These are phyloP conservation scores for Protomyces arabidopsidicola DNA, from an alignment of 1,139 yeast genomes.

Conservation along the genomic window DNA sequence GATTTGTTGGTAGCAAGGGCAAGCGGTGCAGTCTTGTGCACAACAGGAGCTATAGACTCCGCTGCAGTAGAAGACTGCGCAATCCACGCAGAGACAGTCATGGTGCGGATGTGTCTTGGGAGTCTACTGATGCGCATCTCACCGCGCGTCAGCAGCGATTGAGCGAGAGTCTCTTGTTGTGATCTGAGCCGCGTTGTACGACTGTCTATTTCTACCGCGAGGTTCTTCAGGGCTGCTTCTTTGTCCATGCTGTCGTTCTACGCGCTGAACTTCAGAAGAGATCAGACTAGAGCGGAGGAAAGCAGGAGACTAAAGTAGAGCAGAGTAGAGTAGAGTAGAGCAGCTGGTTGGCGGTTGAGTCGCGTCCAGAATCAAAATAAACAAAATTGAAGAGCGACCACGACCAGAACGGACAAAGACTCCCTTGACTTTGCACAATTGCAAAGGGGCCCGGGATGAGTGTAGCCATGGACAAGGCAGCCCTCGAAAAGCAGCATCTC, in stretches of 20 bases:
- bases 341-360: too few relatives aligned
- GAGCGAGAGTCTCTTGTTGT: not conserved
- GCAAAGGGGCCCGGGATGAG: too few relatives aligned
- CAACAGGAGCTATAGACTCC: too few relatives aligned
- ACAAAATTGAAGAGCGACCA: not conserved
- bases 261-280: too few relatives aligned
- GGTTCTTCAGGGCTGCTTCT: not conserved
- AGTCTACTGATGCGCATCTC: constrained; percentile 8
- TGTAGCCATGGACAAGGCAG: constrained; percentile 4
- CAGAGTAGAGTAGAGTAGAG: too few relatives aligned
- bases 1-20: too few relatives aligned
- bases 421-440: too few relatives aligned
- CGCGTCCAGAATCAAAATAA: not conserved
- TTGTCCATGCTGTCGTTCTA: not conserved
- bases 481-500: constrained; percentile 9
- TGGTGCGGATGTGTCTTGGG: not conserved
- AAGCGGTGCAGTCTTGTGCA: too few relatives aligned
- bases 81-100: not conserved
- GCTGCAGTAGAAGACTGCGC: not conserved
- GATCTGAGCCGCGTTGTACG: constrained; percentile 3
- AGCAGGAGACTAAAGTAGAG: too few relatives aligned
- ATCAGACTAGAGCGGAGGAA: too few relatives aligned
- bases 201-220: constrained; percentile 4
- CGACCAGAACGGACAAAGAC: not conserved
- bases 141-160: constrained; percentile 5